Percentiles rank a stretch among this genome's conserved stretches.
Evolutionary conservation across 805 yeast genomes (phyloP).

Genomic region (Pichia pseudocactophila): DNA sequence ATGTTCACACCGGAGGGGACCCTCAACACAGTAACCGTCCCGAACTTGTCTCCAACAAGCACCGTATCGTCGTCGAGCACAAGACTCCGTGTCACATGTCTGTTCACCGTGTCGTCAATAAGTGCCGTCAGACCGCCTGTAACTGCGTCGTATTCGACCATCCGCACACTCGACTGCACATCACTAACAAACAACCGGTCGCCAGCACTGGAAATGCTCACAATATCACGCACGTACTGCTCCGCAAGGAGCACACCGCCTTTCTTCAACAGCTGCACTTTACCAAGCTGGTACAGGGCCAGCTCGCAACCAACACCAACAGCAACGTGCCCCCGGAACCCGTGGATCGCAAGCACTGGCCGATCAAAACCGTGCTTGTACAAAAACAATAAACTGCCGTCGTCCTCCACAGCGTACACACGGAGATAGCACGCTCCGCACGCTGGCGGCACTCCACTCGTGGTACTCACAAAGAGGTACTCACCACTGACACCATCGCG

Average conservation of each 20-base stretch:
- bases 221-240: conserved; percentile 33
- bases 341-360: conserved; percentile 38
- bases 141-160: conserved; percentile 41
- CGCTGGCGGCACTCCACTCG: conserved; percentile 26
- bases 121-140: conserved; percentile 49
- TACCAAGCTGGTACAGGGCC: conserved; percentile 64
- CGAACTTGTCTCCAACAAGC: conserved; percentile 81
- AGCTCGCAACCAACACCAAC: conserved; percentile 48
- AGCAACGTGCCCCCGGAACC: conserved; percentile 52
- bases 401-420: conserved; percentile 29
- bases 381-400: conserved; percentile 36
- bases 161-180: conserved; percentile 52
- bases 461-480: conserved; percentile 40
- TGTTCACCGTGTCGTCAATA: conserved; percentile 57
- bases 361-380: conserved; percentile 54
- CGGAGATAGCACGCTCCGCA: conserved; percentile 25
- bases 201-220: conserved; percentile 46
- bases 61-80: conserved; percentile 69
- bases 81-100: conserved; percentile 55
- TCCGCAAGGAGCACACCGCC: conserved; percentile 39
- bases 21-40: conserved; percentile 64
- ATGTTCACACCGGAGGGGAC: conserved; percentile 30
- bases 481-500: conserved; percentile 24
- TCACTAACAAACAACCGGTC: conserved; percentile 65
- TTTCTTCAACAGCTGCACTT: conserved; percentile 68